Evolutionary conservation across 2,329 filamentous ascomycete species (phyloP).

Genomic region (Fusarium duplospermum): DNA sequence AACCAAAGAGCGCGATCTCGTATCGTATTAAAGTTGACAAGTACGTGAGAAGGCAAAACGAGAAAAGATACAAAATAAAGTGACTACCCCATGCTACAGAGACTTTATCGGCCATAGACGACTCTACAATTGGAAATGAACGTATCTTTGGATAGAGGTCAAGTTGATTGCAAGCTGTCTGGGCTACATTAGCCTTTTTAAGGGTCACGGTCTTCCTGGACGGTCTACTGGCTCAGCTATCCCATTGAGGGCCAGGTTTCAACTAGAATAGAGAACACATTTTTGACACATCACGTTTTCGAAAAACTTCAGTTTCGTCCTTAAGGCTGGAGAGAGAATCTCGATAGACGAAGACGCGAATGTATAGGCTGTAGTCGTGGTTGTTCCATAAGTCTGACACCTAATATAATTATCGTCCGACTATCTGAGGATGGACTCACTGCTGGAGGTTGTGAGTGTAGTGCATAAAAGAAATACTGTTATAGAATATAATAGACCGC

Average conservation of each 20-base stretch:
- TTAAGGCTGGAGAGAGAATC: neutral
- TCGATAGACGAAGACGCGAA: neutral
- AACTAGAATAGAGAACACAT: too few relatives aligned
- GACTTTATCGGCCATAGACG: neutral
- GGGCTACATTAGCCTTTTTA: neutral
- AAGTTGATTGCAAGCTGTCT: neutral
- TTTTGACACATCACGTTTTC: too few relatives aligned
- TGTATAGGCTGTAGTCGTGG: too few relatives aligned
- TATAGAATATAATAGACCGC: neutral
- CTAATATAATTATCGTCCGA: too few relatives aligned
- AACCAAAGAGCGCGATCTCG: neutral
- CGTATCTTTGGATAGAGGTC: neutral
- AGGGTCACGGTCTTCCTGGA: neutral
- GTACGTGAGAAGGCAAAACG: neutral
- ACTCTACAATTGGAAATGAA: neutral
- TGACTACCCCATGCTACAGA: neutral
- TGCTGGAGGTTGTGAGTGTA: neutral
- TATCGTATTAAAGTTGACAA: neutral
- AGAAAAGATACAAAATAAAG: neutral
- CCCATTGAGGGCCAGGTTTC: too few relatives aligned
- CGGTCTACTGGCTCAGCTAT: too few relatives aligned
- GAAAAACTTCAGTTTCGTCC: neutral
- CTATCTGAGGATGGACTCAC: neutral
- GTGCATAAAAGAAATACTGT: neutral
- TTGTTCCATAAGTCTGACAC: neutral